phyloP scores from a whole-genome alignment of 345 rosid genomes.

The Pseudoturritis turrita region DNA sequence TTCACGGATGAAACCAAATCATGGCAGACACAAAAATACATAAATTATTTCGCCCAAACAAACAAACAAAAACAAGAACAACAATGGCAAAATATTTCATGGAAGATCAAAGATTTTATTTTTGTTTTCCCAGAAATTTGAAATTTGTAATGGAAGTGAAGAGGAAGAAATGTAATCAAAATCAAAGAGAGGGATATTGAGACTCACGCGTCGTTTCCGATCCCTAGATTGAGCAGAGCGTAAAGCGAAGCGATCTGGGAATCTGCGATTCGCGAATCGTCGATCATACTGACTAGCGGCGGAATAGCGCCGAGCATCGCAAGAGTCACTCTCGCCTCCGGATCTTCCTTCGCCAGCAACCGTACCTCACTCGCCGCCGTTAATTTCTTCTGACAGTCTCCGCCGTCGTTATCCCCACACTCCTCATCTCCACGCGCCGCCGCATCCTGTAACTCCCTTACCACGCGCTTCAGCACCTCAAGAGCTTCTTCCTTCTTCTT shows the following conservation, averaged over 20 bases:
- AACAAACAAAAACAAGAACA: constrained; percentile 2
- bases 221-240: constrained; percentile 86
- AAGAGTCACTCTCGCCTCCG: constrained; percentile 61
- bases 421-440: constrained; percentile 35
- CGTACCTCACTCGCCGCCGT: constrained; percentile 63
- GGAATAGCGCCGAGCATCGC: constrained; percentile 96
- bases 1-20: not conserved
- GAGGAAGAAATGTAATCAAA: not conserved
- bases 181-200: not conserved
- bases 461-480: constrained; percentile 63
- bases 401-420: not conserved
- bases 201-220: constrained; percentile 84
- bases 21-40: constrained; percentile 7
- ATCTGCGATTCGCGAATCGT: constrained; percentile 35
- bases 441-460: constrained; percentile 46
- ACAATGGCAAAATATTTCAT: not conserved
- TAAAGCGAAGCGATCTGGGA: constrained; percentile 75
- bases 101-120: not conserved
- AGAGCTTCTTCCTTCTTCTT: constrained; percentile 66
- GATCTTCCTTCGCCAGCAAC: constrained; percentile 68
- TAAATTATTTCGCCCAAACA: constrained; percentile 1
- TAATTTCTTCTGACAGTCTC: constrained; percentile 17
- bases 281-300: constrained; percentile 86
- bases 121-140: not conserved
- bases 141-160: not conserved